A percentile compares a stretch with the other conserved stretches of the same genome.
phyloP scores from a whole-genome alignment of 805 yeast species.

The Candida sanyiensis region DNA sequence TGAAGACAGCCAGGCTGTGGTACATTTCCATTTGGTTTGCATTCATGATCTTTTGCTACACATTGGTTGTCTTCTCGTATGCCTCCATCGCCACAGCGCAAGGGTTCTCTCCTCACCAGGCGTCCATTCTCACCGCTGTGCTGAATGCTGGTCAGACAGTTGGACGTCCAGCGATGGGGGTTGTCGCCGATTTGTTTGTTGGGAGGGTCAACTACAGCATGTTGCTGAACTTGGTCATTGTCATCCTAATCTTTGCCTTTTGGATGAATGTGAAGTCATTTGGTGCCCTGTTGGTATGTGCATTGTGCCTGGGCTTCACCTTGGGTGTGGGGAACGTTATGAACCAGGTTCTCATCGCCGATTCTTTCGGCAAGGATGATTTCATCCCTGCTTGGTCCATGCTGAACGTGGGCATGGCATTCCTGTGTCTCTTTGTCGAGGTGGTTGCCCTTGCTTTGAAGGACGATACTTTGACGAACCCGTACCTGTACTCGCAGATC shows the following conservation, averaged over 20 bases:
- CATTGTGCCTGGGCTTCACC: conserved; percentile 37
- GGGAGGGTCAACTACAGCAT: conserved; percentile 44
- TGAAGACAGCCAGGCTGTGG: conserved; percentile 28
- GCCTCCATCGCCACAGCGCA: conserved; percentile 41
- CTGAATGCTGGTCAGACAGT: conserved; percentile 42
- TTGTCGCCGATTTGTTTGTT: conserved; percentile 35
- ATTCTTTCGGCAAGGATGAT: conserved; percentile 30
- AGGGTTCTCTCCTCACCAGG: conserved; percentile 42
- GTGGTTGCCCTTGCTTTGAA: conserved; percentile 48
- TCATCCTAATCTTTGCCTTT: conserved; percentile 36
- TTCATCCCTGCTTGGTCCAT: conserved; percentile 38
- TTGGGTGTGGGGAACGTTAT: conserved; percentile 43
- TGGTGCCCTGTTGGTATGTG: conserved; percentile 34
- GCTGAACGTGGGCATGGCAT: conserved; percentile 29
- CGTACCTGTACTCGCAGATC: conserved; percentile 53
- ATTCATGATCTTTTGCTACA: conserved; percentile 36
- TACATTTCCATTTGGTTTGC: conserved; percentile 34
- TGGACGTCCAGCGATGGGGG: conserved; percentile 46
- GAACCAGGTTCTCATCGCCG: conserved; percentile 38
- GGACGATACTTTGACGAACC: conserved; percentile 26
- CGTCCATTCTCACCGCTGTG: conserved; percentile 40
- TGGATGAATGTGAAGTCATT: conserved; percentile 43
- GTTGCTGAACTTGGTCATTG: conserved; percentile 29
- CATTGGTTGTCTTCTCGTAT: conserved; percentile 39
- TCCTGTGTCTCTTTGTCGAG: conserved; percentile 43